These are phyloP conservation scores for Schizonepeta tenuifolia DNA, from an alignment of 257 asterid genomes.

Conservation along the genomic window DNA sequence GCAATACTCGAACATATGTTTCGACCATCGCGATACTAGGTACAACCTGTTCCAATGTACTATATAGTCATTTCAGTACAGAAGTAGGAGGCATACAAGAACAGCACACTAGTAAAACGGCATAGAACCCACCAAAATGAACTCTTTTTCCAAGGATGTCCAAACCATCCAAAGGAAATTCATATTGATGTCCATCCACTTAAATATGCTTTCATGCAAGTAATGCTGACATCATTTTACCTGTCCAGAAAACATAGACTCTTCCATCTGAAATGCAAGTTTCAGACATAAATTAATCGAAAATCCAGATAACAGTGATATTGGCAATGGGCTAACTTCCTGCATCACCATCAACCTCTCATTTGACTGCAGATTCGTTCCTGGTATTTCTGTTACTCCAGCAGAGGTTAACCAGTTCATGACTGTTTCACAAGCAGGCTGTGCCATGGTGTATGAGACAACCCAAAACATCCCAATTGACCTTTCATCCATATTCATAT, in stretches of 20 bases:
- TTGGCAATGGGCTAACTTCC: conserved; percentile 93
- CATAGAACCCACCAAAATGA: conserved; percentile 17
- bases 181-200: conserved; percentile 26
- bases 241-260: conserved; percentile 95
- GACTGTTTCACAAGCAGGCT: conserved; percentile 95
- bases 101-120: neutral
- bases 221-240: conserved; percentile 41
- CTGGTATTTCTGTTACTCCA: conserved; percentile 84
- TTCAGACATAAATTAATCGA: conserved; percentile 89
- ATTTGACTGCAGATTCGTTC: conserved; percentile 72
- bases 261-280: conserved; percentile 86
- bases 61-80: conserved; percentile 21
- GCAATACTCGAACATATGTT: conserved; percentile 89
- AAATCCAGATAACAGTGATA: conserved; percentile 84
- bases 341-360: conserved; percentile 93
- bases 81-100: conserved; percentile 19
- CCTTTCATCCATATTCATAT: conserved; percentile 97
- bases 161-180: neutral
- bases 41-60: conserved; percentile 66
- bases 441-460: conserved; percentile 98
- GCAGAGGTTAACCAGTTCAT: conserved; percentile 88
- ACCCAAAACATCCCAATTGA: conserved; percentile 99
- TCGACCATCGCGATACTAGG: conserved; percentile 99
- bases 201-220: conserved; percentile 27
- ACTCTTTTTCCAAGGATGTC: conserved; percentile 1